Percentiles rank a stretch among this genome's conserved stretches.
Conservation (phyloP, 2,329 filamentous ascomycete species). For the Aspergillus fijiensis region DNA sequence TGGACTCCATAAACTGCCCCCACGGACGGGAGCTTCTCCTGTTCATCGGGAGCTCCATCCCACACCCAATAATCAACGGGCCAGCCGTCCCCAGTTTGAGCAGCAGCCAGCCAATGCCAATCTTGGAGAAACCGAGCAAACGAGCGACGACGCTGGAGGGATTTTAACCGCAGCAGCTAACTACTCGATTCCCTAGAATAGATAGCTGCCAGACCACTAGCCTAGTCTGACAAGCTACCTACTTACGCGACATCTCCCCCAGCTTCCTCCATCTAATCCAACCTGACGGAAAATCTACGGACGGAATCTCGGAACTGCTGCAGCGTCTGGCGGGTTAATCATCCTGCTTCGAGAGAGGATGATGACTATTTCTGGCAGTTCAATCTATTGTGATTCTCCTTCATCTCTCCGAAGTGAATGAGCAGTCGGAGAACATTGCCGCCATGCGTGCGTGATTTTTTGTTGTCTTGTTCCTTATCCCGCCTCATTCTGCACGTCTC, state of each 20-base stretch:
- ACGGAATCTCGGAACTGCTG: background rate
- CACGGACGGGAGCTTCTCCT: constrained; percentile 4
- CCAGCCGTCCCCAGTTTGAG: constrained; percentile 1
- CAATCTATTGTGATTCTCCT: background rate
- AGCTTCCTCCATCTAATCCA: background rate
- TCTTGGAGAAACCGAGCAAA: background rate
- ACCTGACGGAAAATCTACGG: background rate
- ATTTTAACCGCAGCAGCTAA: background rate
- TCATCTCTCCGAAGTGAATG: background rate
- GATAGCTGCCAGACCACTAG: background rate
- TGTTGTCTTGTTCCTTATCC: background rate
- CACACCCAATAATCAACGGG: background rate
- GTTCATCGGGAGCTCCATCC: constrained; percentile 1
- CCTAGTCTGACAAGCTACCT: background rate
- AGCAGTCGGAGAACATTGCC: background rate
- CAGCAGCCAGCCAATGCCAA: constrained; percentile 2
- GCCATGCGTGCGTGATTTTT: background rate
- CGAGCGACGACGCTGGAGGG: background rate
- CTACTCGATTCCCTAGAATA: background rate
- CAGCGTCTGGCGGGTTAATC: background rate
- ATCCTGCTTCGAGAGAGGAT: background rate
- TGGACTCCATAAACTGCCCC: background rate
- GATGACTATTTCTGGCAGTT: background rate
- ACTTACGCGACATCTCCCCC: background rate
- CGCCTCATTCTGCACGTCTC: background rate